Percentiles rank a stretch among this genome's conserved stretches.
phyloP scores from a whole-genome alignment of 805 yeast species.

The Cyberlindnera petersonii region DNA sequence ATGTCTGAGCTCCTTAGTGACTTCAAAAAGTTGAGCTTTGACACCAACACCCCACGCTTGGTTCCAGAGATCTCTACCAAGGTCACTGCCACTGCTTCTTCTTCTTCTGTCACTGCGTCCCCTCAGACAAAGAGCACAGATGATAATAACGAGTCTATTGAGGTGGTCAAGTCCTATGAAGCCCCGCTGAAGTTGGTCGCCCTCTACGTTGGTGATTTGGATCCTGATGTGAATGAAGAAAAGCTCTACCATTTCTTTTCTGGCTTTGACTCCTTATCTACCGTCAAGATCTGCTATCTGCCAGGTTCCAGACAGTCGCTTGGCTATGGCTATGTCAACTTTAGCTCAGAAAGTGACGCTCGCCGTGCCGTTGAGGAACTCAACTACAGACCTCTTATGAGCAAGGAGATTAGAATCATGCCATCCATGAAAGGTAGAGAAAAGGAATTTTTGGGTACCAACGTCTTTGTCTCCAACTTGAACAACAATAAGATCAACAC shows the following conservation, averaged over 20 bases:
- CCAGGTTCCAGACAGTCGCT: constrained; percentile 51
- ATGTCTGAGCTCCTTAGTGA: constrained; percentile 27
- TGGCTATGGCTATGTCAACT: constrained; percentile 74
- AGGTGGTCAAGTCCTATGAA: constrained; percentile 16
- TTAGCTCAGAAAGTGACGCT: constrained; percentile 47
- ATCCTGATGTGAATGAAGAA: constrained; percentile 45
- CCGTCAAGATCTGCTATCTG: constrained; percentile 59
- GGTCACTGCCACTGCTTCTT: too few species aligned
- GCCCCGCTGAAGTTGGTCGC: constrained; percentile 14
- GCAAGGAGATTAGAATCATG: constrained; percentile 51
- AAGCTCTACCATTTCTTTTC: constrained; percentile 42
- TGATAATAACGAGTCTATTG: constrained; percentile 17
- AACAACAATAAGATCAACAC: constrained; percentile 30
- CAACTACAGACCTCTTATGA: constrained; percentile 42
- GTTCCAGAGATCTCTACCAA: neutral
- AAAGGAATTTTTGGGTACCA: constrained; percentile 39
- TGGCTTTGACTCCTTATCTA: constrained; percentile 41
- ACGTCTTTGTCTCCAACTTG: constrained; percentile 46
- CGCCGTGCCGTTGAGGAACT: constrained; percentile 51
- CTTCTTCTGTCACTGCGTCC: too few species aligned
- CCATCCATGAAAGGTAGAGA: constrained; percentile 48
- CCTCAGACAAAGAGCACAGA: constrained; percentile 5
- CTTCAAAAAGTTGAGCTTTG: constrained; percentile 23
- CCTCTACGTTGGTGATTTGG: constrained; percentile 62
- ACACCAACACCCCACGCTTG: neutral